Conservation (phyloP, 108 stramenopile species). For the Epipyxis sp. region DNA sequence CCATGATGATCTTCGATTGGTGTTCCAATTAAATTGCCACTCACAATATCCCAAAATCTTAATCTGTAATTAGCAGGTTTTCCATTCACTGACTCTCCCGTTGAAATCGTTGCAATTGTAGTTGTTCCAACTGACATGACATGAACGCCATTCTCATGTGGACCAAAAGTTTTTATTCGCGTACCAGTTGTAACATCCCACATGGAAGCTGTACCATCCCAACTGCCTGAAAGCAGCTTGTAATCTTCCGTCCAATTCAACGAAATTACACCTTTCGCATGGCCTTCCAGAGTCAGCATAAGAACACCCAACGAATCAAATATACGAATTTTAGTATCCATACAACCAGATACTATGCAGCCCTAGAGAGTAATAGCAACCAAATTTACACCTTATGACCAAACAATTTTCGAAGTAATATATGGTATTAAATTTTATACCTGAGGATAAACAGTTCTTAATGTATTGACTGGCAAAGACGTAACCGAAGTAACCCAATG, state of each 20-base stretch:
- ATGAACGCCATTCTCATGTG: slow-evolving; percentile 29
- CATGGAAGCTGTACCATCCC: slow-evolving; percentile 20
- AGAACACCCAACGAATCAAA: slow-evolving; percentile 3
- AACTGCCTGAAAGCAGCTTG: slow-evolving; percentile 11
- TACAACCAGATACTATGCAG: slow-evolving; percentile 2
- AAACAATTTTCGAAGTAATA: not conserved
- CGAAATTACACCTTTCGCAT: slow-evolving; percentile 29
- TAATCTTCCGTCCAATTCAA: not conserved
- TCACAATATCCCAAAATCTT: slow-evolving; percentile 7
- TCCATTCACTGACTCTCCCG: slow-evolving; percentile 16
- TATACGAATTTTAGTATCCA: not conserved
- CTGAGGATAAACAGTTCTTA: not conserved
- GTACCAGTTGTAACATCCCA: slow-evolving; percentile 23
- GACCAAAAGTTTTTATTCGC: not conserved
- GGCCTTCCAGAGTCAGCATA: not conserved
- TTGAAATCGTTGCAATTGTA: slow-evolving; percentile 7
- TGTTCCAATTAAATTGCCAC: not conserved
- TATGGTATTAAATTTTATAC: not conserved
- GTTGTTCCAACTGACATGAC: not conserved
- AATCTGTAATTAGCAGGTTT: slow-evolving; percentile 27
- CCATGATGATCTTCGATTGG: slow-evolving; percentile 25
- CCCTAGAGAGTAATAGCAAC: slow-evolving; percentile 1
- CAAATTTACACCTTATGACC: not conserved
- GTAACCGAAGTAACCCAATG: slow-evolving; percentile 8
- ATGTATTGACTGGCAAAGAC: not conserved